phyloP scores from a whole-genome alignment of 768 basidiomycete genomes.

The Porpolomopsis calyptriformis region DNA sequence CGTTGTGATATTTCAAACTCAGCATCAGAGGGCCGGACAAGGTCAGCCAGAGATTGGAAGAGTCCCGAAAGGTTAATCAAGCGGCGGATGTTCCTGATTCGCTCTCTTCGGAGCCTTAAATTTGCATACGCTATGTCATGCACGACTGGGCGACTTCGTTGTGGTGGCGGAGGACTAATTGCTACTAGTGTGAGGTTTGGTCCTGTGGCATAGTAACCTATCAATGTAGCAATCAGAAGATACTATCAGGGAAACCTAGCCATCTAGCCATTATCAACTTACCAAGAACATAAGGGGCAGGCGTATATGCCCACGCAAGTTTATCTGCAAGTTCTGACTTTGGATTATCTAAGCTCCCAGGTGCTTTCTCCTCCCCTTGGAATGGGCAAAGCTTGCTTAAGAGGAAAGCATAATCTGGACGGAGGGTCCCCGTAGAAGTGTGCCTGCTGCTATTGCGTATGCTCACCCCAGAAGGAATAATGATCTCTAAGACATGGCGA shows the following conservation, averaged over 20 bases:
- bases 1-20: conserved; percentile 9
- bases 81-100: not conserved
- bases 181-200: conserved; percentile 8
- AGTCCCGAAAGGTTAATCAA: conserved; percentile 7
- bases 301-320: conserved; percentile 15
- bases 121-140: conserved; percentile 9
- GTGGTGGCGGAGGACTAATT: not conserved
- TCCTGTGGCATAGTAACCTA: conserved; percentile 14
- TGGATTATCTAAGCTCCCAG: conserved; percentile 11
- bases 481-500: conserved; percentile 11
- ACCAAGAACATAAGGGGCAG: conserved; percentile 18
- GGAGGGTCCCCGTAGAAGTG: conserved; percentile 9
- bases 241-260: not conserved
- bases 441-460: conserved; percentile 15
- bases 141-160: conserved; percentile 3
- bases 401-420: conserved; percentile 17
- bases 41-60: not conserved
- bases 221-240: conserved; percentile 11
- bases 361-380: conserved; percentile 18
- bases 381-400: conserved; percentile 12
- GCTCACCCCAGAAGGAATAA: conserved; percentile 10
- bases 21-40: not conserved
- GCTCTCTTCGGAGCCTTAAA: conserved; percentile 4
- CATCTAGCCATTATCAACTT: not conserved
- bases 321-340: conserved; percentile 14